Base-by-base conservation (phyloP, 2,329 filamentous ascomycete genomes). In the Stachybotrys elegans region DNA sequence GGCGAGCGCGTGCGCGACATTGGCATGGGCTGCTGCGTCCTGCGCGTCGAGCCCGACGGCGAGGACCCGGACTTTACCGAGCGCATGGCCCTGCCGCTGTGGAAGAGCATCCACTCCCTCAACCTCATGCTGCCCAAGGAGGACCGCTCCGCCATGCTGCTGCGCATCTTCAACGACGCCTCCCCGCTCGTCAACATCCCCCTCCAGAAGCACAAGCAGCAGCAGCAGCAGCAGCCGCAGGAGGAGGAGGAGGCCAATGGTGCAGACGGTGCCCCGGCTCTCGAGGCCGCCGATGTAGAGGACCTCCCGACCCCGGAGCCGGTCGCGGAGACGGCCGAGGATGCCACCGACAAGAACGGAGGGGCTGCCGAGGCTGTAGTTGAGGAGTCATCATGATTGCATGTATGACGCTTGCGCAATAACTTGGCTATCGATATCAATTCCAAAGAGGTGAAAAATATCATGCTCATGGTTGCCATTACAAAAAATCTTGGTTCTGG, bases 91-190 rank as follows among this genome's bases (percentile, higher is more conserved):
- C 76, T 98, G 16, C 93, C 93, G 4, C 72, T 98, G 22, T 98
- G 93, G 93, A 86, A 94, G 68, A 94, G 90, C 61, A 79, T 95
- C 48, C 84, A 91, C 55, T 92, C 86, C 17, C 75, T 97, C 47
- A 98, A 98, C 64, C 79, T 98, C 43, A 98, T 98, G 93, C 75
- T 98, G 59, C 92, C 93, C 40, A 98, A 98, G 72, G 93, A 98
- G 64, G 93, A 98, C 53, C 81, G 93, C 14, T 84, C 83, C 20
- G 93, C 93, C 1, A 94, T 97, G 88, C 71, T 97, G 54, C 73
- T 97, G 51, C 78, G 93, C 19, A 75, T 98, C 48, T 98, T 85
- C 70, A 94, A 96, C 61, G 92, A 97, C 55, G 85, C 85, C 22
- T 85, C 87, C 0, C 88, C 88, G 4, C 75, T 95, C 39, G 78